Percentiles rank a stretch among this genome's conserved stretches.
These are phyloP conservation scores for Boechera retrofracta DNA, from an alignment of 345 rosid genomes.

Conservation along the genomic window DNA sequence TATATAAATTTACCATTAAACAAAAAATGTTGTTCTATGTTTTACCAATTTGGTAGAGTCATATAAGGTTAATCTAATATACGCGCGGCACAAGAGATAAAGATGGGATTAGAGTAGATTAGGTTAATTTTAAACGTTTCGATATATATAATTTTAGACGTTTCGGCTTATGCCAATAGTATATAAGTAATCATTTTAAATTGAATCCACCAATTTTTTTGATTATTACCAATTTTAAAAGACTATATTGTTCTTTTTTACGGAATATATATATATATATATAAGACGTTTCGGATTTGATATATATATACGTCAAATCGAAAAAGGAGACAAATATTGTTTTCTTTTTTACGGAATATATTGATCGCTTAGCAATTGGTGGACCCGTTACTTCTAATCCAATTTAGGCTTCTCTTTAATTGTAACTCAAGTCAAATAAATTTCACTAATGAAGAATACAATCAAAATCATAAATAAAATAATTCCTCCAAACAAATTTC, in stretches of 20 bases:
- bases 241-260: slow-evolving; percentile 9
- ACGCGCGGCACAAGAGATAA: too few relatives aligned
- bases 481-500: background rate
- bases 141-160: background rate
- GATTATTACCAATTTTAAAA: background rate
- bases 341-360: slow-evolving; percentile 21
- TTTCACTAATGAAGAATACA: background rate
- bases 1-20: too few relatives aligned
- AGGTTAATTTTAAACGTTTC: background rate
- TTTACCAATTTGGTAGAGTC: too few relatives aligned
- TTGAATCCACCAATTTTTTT: background rate
- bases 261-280: background rate
- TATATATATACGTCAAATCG: background rate
- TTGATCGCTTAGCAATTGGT: slow-evolving; percentile 32
- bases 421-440: slow-evolving; percentile 2
- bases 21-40: too few relatives aligned
- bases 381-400: slow-evolving; percentile 14
- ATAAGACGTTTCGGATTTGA: too few relatives aligned
- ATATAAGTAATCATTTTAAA: background rate
- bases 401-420: background rate
- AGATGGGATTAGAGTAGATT: too few relatives aligned
- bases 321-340: background rate
- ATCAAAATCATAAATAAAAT: background rate
- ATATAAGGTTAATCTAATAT: too few relatives aligned
- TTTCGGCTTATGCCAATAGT: background rate